phyloP scores from a whole-genome alignment of 1,284 basidiomycete genomes.

The Neolentinus lepideus region DNA sequence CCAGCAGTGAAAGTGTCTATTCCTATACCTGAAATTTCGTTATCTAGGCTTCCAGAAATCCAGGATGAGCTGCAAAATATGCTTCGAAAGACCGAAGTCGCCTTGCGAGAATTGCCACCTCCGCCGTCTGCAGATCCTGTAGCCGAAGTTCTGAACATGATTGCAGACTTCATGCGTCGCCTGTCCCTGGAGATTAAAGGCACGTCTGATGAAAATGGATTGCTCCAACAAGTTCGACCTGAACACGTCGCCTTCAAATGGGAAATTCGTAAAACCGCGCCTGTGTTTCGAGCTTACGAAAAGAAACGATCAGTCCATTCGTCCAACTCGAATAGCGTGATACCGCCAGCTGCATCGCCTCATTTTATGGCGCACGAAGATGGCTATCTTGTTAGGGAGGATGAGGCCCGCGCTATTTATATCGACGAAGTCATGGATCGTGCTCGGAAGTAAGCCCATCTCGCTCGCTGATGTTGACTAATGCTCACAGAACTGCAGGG shows the following conservation, averaged over 20 bases:
- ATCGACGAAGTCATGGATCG: conserved; percentile 48
- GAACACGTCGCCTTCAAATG: conserved; percentile 38
- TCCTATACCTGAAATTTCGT: neutral
- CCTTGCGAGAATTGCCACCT: conserved; percentile 36
- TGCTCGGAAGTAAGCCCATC: conserved; percentile 36
- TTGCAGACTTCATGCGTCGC: conserved; percentile 39
- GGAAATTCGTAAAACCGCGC: conserved; percentile 45
- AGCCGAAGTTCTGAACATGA: conserved; percentile 41
- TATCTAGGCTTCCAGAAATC: conserved; percentile 54
- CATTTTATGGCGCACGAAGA: conserved; percentile 37
- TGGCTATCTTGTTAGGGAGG: conserved; percentile 3
- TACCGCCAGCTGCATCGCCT: conserved; percentile 3
- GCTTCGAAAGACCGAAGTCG: conserved; percentile 29
- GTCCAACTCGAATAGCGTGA: neutral
- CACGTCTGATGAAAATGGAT: conserved; percentile 36
- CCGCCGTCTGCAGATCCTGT: conserved; percentile 48
- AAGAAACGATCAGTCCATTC: neutral
- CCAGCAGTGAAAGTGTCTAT: neutral
- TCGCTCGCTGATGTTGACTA: neutral
- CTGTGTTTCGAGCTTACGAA: conserved; percentile 33
- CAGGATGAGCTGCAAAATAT: conserved; percentile 40
- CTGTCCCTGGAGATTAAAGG: conserved; percentile 43
- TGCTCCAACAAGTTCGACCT: conserved; percentile 47
- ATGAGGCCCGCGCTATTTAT: conserved; percentile 29
- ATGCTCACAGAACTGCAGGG: conserved; percentile 28